Conservation (phyloP, 805 yeast species). For the Suhomyces vadensis region DNA sequence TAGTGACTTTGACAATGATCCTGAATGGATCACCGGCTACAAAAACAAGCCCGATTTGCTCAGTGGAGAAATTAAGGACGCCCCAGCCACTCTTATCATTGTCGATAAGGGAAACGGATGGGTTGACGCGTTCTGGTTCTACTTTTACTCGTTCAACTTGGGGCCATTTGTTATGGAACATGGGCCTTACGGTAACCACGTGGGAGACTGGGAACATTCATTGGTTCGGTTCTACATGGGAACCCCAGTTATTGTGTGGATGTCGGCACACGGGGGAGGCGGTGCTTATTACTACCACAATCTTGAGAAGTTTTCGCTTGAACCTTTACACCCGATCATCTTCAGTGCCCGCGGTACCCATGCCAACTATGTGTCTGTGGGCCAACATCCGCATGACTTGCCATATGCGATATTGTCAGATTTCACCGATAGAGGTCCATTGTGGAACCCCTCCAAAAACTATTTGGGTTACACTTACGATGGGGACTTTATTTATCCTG, state of each 20-base stretch:
- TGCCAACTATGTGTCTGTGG: slow-evolving; percentile 94
- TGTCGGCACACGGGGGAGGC: slow-evolving; percentile 98
- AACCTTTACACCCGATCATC: slow-evolving; percentile 61
- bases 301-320: slow-evolving; percentile 59
- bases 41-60: slow-evolving; percentile 66
- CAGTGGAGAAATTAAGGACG: slow-evolving; percentile 69
- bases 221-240: slow-evolving; percentile 82
- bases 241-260: slow-evolving; percentile 82
- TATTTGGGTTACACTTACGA: slow-evolving; percentile 80
- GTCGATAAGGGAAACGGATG: slow-evolving; percentile 93
- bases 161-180: slow-evolving; percentile 98
- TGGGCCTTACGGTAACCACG: slow-evolving; percentile 96
- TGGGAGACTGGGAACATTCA: slow-evolving; percentile 98
- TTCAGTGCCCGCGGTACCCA: slow-evolving; percentile 96
- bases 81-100: slow-evolving; percentile 79
- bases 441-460: slow-evolving; percentile 91
- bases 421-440: slow-evolving; percentile 91
- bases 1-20: slow-evolving; percentile 66
- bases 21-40: slow-evolving; percentile 83
- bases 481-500: slow-evolving; percentile 51
- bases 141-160: slow-evolving; percentile 87
- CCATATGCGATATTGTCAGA: slow-evolving; percentile 90
- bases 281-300: slow-evolving; percentile 81
- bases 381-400: slow-evolving; percentile 93
- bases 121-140: slow-evolving; percentile 96